phyloP scores from a whole-genome alignment of 1,284 basidiomycete species.

The Pterulicium gracile region DNA sequence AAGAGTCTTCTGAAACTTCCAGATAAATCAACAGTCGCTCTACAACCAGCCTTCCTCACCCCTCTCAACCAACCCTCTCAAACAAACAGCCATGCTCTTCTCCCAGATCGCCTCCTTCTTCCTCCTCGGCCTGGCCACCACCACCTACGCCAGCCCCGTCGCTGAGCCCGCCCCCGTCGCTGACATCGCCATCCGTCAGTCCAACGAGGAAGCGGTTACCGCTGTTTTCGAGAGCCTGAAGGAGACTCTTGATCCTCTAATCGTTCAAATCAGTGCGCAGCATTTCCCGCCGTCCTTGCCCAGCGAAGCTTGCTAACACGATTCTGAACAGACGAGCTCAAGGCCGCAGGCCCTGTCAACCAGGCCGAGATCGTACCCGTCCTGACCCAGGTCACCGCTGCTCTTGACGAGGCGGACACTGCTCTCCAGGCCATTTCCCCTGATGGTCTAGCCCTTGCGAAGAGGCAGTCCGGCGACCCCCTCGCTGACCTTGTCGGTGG shows the following conservation, averaged over 20 bases:
- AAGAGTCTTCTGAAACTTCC: too few relatives aligned
- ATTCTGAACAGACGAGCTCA: background rate
- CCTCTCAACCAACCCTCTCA: too few relatives aligned
- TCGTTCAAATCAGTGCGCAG: background rate
- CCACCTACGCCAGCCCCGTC: background rate
- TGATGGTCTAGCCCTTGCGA: background rate
- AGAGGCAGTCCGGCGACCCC: background rate
- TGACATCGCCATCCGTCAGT: background rate
- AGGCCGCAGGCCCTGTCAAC: background rate
- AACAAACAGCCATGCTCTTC: background rate
- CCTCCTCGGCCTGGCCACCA: background rate
- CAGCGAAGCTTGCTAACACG: too few relatives aligned
- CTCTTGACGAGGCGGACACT: background rate
- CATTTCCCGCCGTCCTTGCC: background rate
- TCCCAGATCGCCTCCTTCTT: background rate
- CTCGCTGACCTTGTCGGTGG: background rate
- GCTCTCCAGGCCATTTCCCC: background rate
- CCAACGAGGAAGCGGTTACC: background rate
- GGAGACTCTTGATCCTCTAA: background rate
- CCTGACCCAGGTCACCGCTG: background rate
- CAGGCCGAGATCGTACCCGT: background rate
- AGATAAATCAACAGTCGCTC: too few relatives aligned
- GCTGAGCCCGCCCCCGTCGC: background rate
- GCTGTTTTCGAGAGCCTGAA: background rate
- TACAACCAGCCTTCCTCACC: too few relatives aligned